Base-by-base conservation (phyloP, 2,329 filamentous ascomycete species). In the Colletotrichum musicola region DNA sequence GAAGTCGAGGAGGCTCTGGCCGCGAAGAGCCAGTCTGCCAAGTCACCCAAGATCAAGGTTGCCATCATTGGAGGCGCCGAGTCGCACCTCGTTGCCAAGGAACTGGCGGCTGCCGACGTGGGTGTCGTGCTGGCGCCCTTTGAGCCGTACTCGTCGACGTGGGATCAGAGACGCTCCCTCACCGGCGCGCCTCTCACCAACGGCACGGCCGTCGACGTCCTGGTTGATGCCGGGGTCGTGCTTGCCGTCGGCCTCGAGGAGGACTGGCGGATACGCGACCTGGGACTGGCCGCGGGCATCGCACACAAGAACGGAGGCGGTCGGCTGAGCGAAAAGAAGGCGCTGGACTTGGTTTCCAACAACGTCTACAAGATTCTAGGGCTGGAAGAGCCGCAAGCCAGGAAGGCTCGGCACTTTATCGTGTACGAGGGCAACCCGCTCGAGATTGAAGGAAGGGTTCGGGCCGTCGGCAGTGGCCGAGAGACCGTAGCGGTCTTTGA, bases 171-270 rank as follows among this genome's bases (percentile, higher is more conserved):
- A 0, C 86, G 89, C 2, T 85, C 88, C 0, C 80, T 92, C 12
- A 85, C 88, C 0, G 90, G 90, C 1, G 89, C 90, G 5, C 90
- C 90, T 1, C 81, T 92, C 0, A 90, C 89, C 0, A 90, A 91
- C 72, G 89, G 89, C 27, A 92, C 90, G 1, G 84, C 84, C 0
- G 79, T 90, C 4, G 88, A 92, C 69, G 76, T 74, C 13, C 82
- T 92, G 1, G 72, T 90, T 0, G 83, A 84, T 7, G 89, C 89
- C 0, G 89, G 89, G 2, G 89, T 92, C 0, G 74, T 79, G 3
- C 82, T 86, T 1, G 90, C 84, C 0, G 83, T 92, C 25, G 87
- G 89, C 0, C 81, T 90, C 4, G 81, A 85, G 49, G 88, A 91
- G 74, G 88, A 90, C 72, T 92, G 87, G 88, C 74, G 88, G 59